Conservation (phyloP, 2,329 filamentous ascomycete species). For the Domatiomyces catenatus region DNA sequence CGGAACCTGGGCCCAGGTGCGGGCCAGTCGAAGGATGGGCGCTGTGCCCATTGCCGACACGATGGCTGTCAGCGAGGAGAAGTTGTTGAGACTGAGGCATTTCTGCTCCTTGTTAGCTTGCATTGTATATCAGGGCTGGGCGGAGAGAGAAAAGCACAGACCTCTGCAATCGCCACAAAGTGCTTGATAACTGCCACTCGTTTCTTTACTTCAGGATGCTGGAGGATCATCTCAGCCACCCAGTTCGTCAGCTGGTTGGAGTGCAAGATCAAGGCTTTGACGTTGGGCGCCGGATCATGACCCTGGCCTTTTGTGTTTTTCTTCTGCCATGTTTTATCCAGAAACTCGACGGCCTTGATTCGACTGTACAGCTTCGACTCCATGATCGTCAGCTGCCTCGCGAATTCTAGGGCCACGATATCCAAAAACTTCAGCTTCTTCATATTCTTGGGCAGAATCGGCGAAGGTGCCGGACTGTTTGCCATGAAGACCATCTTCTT, state of each 20-base stretch:
- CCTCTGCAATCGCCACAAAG: slow-evolving; percentile 90
- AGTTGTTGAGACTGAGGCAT: slow-evolving; percentile 89
- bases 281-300: slow-evolving; percentile 75
- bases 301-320: slow-evolving; percentile 63
- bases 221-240: slow-evolving; percentile 98
- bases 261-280: slow-evolving; percentile 90
- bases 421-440: slow-evolving; percentile 98
- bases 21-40: slow-evolving; percentile 79
- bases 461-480: slow-evolving; percentile 64
- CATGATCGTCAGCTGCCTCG: slow-evolving; percentile 92
- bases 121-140: not conserved
- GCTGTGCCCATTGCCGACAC: slow-evolving; percentile 91
- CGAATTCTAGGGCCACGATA: slow-evolving; percentile 90
- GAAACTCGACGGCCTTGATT: slow-evolving; percentile 86
- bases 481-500: slow-evolving; percentile 78
- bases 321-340: slow-evolving; percentile 99
- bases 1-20: slow-evolving; percentile 89
- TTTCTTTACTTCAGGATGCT: slow-evolving; percentile 86
- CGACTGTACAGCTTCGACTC: slow-evolving; percentile 90
- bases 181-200: slow-evolving; percentile 96
- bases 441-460: slow-evolving; percentile 97
- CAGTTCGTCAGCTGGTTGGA: slow-evolving; percentile 98
- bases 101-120: slow-evolving; percentile 42
- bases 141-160: slow-evolving; percentile 37
- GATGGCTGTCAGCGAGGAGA: slow-evolving; percentile 91